Conservation (phyloP, 2,329 filamentous ascomycete species). For the Hypomyces rosellus region DNA sequence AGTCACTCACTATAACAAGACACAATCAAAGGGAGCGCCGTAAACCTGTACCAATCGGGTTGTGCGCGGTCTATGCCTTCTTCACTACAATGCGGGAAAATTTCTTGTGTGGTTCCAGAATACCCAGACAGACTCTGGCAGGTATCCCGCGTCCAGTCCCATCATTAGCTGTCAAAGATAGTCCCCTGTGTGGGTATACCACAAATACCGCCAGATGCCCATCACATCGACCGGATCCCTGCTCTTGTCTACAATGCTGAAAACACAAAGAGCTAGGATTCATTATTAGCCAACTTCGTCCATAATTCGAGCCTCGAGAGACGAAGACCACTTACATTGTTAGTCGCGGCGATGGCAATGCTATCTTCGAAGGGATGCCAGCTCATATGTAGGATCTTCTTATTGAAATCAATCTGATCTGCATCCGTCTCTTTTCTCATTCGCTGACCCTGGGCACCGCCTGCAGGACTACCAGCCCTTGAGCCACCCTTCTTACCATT, state of each 20-base stretch:
- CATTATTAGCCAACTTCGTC: constrained; percentile 18
- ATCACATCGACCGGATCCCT: constrained; percentile 7
- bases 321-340: constrained; percentile 70
- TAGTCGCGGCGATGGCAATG: constrained; percentile 97
- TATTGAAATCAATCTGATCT: constrained; percentile 99
- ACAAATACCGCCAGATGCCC: not conserved
- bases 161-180: not conserved
- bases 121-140: not conserved
- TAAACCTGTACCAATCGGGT: not conserved
- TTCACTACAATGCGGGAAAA: not conserved
- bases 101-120: not conserved
- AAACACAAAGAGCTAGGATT: constrained; percentile 64
- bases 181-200: not conserved
- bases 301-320: not conserved
- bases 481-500: constrained; percentile 82
- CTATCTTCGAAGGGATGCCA: constrained; percentile 99
- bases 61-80: not conserved
- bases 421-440: constrained; percentile 99
- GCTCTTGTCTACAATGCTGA: constrained; percentile 56
- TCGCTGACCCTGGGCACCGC: constrained; percentile 71
- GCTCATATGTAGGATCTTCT: constrained; percentile 99
- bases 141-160: not conserved
- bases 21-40: not conserved
- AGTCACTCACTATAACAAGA: not conserved
- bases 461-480: constrained; percentile 80